Evolutionary conservation across 176 grass and related monocot genomes (phyloP).

Genomic region (Aegilops speltoides): DNA sequence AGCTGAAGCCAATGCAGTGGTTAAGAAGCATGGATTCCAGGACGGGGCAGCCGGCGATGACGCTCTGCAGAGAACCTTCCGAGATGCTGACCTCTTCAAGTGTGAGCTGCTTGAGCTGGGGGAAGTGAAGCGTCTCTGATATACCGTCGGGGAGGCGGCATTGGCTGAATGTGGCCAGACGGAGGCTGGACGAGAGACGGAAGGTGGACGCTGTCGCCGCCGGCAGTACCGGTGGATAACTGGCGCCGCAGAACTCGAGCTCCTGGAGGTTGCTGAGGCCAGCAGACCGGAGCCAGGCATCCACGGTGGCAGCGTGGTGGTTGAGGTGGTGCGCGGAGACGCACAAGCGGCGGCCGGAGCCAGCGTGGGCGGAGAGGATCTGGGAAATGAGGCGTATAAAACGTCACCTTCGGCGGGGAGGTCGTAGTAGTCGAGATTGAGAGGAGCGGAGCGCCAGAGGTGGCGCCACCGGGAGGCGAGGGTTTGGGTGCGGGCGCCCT

Average conservation of each 20-base stretch:
- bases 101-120: background rate
- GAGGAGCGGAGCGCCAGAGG: background rate
- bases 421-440: background rate
- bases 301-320: no score
- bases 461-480: background rate
- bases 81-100: background rate
- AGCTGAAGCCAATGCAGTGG: background rate
- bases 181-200: background rate
- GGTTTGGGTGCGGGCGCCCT: constrained; percentile 1
- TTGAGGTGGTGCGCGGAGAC: background rate
- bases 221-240: no score
- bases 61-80: background rate
- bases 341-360: background rate
- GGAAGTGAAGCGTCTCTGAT: background rate
- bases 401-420: background rate
- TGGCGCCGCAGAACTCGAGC: no score
- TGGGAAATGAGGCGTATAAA: background rate
- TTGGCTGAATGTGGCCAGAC: background rate
- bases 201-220: constrained; percentile 2
- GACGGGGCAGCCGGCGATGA: background rate
- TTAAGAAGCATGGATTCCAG: background rate
- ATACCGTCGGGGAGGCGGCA: background rate
- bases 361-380: background rate
- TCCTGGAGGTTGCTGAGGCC: no score
- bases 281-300: no score